Evolutionary conservation across 768 basidiomycete species (phyloP).

Genomic region (Amanita fuliginea): DNA sequence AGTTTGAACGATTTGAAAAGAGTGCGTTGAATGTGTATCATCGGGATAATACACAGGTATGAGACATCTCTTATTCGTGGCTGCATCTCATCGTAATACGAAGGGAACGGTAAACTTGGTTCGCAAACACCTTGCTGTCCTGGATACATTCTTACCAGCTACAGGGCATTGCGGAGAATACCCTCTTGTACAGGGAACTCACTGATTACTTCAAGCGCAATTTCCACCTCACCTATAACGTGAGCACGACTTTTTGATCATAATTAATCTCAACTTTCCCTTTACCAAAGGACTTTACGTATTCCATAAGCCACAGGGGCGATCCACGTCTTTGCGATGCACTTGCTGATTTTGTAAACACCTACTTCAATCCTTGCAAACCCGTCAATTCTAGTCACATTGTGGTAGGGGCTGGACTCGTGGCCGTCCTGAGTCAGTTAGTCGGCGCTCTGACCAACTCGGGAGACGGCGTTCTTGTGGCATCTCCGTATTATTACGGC

Average conservation of each 20-base stretch:
- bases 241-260: conserved; percentile 1
- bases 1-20: neutral
- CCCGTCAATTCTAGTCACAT: conserved; percentile 8
- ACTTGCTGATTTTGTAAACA: conserved; percentile 9
- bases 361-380: conserved; percentile 8
- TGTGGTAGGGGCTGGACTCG: conserved; percentile 9
- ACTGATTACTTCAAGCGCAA: conserved; percentile 8
- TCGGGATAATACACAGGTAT: neutral
- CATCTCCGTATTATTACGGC: conserved; percentile 12
- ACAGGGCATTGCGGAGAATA: conserved; percentile 13
- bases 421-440: conserved; percentile 8
- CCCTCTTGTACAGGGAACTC: conserved; percentile 10
- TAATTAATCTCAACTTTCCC: neutral
- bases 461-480: conserved; percentile 11
- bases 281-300: conserved; percentile 12
- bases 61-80: neutral
- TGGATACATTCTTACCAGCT: neutral
- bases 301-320: conserved; percentile 9
- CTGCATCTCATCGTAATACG: neutral
- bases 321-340: conserved; percentile 8
- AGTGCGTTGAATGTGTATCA: neutral
- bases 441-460: conserved; percentile 9
- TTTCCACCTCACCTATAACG: conserved; percentile 6
- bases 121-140: neutral
- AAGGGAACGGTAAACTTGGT: neutral